Evolutionary conservation across 1,284 basidiomycete genomes (phyloP), one percentile per base, ranked within the genome.

Genomic region (Apiotrichum brassicae): DNA sequence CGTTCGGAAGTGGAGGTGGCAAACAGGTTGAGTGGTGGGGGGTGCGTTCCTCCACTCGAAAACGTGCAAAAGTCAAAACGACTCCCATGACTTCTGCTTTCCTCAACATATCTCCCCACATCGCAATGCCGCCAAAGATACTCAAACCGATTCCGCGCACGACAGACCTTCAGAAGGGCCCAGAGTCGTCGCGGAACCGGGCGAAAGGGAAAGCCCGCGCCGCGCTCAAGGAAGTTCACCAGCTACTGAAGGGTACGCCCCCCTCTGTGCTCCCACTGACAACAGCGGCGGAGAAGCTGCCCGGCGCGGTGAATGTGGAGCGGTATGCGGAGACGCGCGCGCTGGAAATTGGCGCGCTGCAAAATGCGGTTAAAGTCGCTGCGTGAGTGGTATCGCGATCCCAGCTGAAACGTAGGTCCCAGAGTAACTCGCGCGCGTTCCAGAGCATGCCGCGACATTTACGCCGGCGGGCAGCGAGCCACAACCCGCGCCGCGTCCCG

Each of bases 401-500:
- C 6, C 26, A 41, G 20, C 40, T n/a, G 7, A 8, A 34, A 34
- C 7, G 36, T 59, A 71, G 70, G 18, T 61, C 65, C 14, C 81
- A 79, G 54, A 81, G 83, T 22, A 86, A 83, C 0, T 82, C 86
- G 53, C 78, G 92, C 49, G 87, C 84, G 1, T 97, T 92, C 82
- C 92, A 97, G 70, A 82, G 85, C 14, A 77, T 95, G 9, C 92
- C 92, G 11, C 79, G 92, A 20, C 87, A 92, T 66, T 77, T 97
- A 13, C 80, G 92, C 22, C 80, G 92, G 26, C 79, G 92, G 61
- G 91, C 92, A 11, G 92, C 92, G 1, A 92, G 88, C 60, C 92
- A 95, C 69, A 86, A 95, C 70, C 83, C 89, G 18, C 81, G 88
- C 6, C 81, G 90, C 14, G 87, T 97, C n/a, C 92, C 92, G 0